These are phyloP conservation scores for Cercis canadensis DNA, from an alignment of 306 rosid genomes.

Conservation along the genomic window DNA sequence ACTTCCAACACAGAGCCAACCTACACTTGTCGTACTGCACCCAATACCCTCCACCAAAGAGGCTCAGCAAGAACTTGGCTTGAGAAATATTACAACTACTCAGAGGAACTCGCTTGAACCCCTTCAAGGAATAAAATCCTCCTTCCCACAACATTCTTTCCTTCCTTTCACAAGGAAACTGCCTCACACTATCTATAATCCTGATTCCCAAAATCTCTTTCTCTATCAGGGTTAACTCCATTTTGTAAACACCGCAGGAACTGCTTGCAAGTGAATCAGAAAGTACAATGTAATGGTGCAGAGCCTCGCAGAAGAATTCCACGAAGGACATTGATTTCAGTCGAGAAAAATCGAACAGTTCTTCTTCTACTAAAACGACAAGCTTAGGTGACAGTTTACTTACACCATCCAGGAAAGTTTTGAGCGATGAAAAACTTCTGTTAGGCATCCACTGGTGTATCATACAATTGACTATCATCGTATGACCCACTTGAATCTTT, in stretches of 20 bases:
- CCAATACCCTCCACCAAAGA: conserved; percentile 69
- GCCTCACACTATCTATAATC: conserved; percentile 60
- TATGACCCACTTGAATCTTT: conserved; percentile 42
- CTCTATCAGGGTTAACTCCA: conserved; percentile 49
- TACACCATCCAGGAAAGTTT: conserved; percentile 48
- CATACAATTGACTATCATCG: conserved; percentile 59
- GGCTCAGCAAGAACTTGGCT: conserved; percentile 65
- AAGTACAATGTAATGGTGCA: conserved; percentile 65
- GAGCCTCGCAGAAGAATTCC: conserved; percentile 78
- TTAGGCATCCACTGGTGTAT: conserved; percentile 58
- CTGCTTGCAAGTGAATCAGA: conserved; percentile 56
- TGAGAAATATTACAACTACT: conserved; percentile 62
- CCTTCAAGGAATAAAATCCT: conserved; percentile 46
- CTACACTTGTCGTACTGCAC: conserved; percentile 54
- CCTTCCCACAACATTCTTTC: conserved; percentile 50
- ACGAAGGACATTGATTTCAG: conserved; percentile 63
- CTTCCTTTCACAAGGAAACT: conserved; percentile 56
- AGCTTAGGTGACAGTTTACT: conserved; percentile 60
- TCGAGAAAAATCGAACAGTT: conserved; percentile 55
- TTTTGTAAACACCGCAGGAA: conserved; percentile 39
- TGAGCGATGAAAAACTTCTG: conserved; percentile 47
- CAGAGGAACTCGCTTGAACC: conserved; percentile 52
- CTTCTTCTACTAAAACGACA: conserved; percentile 66
- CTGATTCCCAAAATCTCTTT: conserved; percentile 60
- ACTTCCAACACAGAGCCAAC: conserved; percentile 65